Conservation (phyloP, 306 rosid genomes). For the Lotus japonicus region DNA sequence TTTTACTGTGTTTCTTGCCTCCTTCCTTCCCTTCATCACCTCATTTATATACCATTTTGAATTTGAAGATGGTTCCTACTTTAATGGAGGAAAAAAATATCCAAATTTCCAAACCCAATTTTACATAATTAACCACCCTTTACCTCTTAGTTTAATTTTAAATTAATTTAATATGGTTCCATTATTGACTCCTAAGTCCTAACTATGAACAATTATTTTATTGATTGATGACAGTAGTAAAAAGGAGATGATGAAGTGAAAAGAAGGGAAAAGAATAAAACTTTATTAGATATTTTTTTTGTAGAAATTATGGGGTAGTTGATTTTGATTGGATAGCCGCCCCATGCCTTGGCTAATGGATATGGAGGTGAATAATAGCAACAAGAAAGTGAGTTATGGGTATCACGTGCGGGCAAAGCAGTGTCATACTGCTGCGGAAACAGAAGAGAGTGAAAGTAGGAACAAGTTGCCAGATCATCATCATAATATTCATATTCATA, state of each 20-base stretch:
- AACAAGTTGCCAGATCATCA: not conserved
- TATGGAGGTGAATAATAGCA: not conserved
- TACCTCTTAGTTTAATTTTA: not conserved
- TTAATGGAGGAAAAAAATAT: too few species aligned
- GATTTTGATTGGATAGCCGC: slow-evolving; percentile 18
- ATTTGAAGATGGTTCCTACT: too few species aligned
- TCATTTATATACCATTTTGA: too few species aligned
- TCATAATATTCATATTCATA: too few species aligned
- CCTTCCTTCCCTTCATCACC: not conserved
- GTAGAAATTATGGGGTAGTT: not conserved
- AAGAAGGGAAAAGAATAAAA: not conserved
- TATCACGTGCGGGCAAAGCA: slow-evolving; percentile 39
- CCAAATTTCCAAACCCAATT: too few species aligned
- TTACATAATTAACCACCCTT: not conserved
- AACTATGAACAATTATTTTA: too few species aligned
- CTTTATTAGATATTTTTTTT: not conserved
- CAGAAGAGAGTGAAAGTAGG: not conserved
- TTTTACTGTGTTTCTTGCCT: not conserved
- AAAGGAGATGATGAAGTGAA: not conserved
- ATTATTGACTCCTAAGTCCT: not conserved
- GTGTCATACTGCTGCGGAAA: not conserved
- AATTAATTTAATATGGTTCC: not conserved
- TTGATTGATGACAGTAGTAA: not conserved
- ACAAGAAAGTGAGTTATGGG: slow-evolving; percentile 38
- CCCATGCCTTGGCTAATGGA: slow-evolving; percentile 34